Base-by-base conservation (phyloP, 306 rosid species). In the Begonia masoniana region DNA sequence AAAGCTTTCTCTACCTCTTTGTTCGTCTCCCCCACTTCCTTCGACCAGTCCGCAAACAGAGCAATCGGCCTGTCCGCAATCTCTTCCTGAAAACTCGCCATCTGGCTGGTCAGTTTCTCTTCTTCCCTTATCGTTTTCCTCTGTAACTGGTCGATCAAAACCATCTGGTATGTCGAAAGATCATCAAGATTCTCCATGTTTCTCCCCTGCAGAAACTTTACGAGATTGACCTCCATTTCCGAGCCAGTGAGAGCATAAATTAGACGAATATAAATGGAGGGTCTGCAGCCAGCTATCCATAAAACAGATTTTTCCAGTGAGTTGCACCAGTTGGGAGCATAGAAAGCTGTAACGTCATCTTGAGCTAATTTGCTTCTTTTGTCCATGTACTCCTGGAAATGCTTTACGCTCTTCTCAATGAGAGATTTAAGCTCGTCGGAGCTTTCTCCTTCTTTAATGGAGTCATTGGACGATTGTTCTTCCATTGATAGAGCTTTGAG, bases 231-330 rank as follows among this genome's bases (percentile, higher is more conserved):
- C 41, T 63, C 74, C 14, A 67, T 15, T 1, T 67, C 61, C 9
- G 24, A 4, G 41, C 74, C 55, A 3, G 39, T 24, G 1, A 67
- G 65, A 13, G 67, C 71, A 45, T 68, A 69, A 23, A 59, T 23
- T 16, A 76, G 62, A 6, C 68, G 61, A 59, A 68, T 41, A 31
- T 50, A 76, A 13, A 60, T 17, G 50, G 82, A 65, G 13, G 75
- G 82, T 10, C 78, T 46, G 49, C 76, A 76, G 3, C 73, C 73
- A 6, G 65, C 73, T 13, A 55, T 23, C 82, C 82, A 76, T 1
- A 72, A 62, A 1, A 76, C 64, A 0, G 68, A 58, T 47, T 68
- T 72, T 43, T 68, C 82, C 54, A 74, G 63, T 23, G 69, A 23
- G 3, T 73, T 43, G 56, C 80, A 66, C 76, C 80, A 72, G 2